These are phyloP conservation scores for Fusarium sp. DNA, from an alignment of 2,329 filamentous ascomycete genomes.

Conservation along the genomic window DNA sequence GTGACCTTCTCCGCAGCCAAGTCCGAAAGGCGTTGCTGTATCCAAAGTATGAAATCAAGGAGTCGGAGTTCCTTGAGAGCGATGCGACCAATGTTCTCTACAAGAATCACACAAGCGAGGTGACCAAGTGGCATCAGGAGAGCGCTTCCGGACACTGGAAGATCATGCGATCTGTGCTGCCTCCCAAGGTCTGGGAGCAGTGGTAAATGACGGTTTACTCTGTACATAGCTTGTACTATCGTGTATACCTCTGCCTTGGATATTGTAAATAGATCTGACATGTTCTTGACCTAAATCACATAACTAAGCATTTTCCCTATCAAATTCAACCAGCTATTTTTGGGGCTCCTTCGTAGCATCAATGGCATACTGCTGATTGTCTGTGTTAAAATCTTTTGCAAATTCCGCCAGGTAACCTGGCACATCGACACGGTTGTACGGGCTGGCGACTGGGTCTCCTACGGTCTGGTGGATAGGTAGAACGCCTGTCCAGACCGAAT, in stretches of 20 bases:
- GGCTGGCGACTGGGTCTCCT: constrained; percentile 73
- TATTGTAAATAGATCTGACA: constrained; percentile 5
- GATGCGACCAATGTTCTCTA: constrained; percentile 69
- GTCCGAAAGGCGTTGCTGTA: constrained; percentile 79
- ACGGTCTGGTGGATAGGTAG: constrained; percentile 74
- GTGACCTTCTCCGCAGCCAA: constrained; percentile 81
- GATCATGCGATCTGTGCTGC: constrained; percentile 90
- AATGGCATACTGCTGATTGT: constrained; percentile 49
- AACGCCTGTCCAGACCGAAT: constrained; percentile 69
- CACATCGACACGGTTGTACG: constrained; percentile 72
- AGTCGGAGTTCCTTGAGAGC: constrained; percentile 61
- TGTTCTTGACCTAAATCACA: constrained; percentile 6
- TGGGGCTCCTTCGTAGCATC: constrained; percentile 46
- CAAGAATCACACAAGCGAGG: constrained; percentile 73
- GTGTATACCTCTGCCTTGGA: constrained; percentile 22
- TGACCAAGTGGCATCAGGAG: constrained; percentile 80
- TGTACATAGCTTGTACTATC: constrained; percentile 11
- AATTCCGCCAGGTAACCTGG: constrained; percentile 72
- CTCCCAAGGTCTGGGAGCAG: constrained; percentile 84
- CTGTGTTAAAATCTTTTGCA: constrained; percentile 57
- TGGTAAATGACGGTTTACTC: constrained; percentile 65
- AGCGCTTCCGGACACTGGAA: constrained; percentile 90
- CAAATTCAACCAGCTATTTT: background rate
- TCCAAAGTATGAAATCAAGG: constrained; percentile 79
- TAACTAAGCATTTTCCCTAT: constrained; percentile 1